Base-by-base conservation (phyloP, 2,329 filamentous ascomycete species). In the Graphium sp. region DNA sequence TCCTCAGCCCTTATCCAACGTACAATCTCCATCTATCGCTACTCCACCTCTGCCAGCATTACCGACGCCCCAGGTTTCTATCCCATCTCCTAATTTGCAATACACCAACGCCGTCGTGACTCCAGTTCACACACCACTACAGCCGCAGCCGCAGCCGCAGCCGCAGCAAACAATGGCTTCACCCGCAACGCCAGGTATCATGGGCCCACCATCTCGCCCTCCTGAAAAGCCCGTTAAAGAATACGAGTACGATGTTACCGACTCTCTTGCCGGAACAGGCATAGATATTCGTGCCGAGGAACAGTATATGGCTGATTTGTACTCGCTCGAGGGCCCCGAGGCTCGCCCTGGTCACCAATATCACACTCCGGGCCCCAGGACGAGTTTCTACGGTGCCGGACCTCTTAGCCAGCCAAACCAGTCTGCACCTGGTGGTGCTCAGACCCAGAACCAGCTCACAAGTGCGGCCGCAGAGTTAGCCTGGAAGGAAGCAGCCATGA, bases 241-340 rank as follows among this genome's bases (percentile, higher is more conserved):
- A 31, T 60, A 62, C 32, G 57, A 68, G 32, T 72, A 85, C 41
- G 82, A 92, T 42, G 66, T 85, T 25, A 81, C 77, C 38, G 85
- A 94, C 53, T 79, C 84, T 28, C 53, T 93, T 31, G 75, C 76
- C 12, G 81, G 79, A 12, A 87, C 83, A 11, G 84, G 83, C 28
- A 83, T 94, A 37, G 81, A 93, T 55, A 53, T 93, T 26, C 74
- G 77, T 33, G 83, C 83, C 37, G 85, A 93, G 49, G 82, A 91
- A 44, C 80, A 84, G 40, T 80, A 73, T 38, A 62, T 89, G 48
- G 74, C 81, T 24, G 73, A 71, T 34, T 59, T 72, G 32, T 76
- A 73, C 44, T 65, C 68, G 24, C 51, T 58, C 30, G 61, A 49
- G 19, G 43, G 60, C 7, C 60, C 58, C 34, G 55, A 58, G 31